Evolutionary conservation across 306 rosid species (phyloP).

Genomic region (Cucumis cinereus): DNA sequence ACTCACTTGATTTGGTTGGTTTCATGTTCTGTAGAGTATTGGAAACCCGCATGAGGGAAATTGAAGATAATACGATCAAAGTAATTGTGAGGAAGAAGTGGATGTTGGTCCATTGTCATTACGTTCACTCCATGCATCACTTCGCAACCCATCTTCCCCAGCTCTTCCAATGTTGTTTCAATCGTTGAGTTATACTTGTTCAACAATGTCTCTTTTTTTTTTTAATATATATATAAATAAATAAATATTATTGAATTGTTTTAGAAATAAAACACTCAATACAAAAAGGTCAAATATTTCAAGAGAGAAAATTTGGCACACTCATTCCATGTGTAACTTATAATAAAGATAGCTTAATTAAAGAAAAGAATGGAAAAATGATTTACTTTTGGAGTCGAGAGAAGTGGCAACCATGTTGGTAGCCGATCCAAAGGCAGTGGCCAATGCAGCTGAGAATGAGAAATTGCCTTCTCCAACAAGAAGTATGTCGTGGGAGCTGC

Average conservation of each 20-base stretch:
- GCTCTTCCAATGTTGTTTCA: not conserved
- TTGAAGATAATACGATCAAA: constrained; percentile 22
- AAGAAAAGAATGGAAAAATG: too few relatives aligned
- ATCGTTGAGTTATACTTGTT: not conserved
- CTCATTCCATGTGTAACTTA: too few relatives aligned
- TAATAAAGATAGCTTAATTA: too few relatives aligned
- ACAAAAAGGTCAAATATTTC: not conserved
- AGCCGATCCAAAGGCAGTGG: not conserved
- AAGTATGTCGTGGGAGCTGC: not conserved
- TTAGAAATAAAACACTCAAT: too few relatives aligned
- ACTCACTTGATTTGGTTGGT: not conserved
- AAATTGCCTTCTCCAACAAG: constrained; percentile 3
- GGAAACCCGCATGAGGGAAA: constrained; percentile 32
- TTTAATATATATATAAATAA: too few relatives aligned
- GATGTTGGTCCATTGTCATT: not conserved
- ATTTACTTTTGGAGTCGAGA: not conserved
- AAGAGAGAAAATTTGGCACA: not conserved
- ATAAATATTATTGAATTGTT: too few relatives aligned
- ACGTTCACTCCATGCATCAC: not conserved
- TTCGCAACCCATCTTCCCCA: not conserved
- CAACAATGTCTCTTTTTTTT: not conserved
- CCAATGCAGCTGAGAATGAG: not conserved
- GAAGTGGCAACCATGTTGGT: not conserved
- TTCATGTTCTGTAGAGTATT: not conserved
- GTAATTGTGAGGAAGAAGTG: not conserved